These are phyloP conservation scores for Neurospora pannonica DNA, from an alignment of 495 filamentous ascomycete genomes.

Conservation along the genomic window DNA sequence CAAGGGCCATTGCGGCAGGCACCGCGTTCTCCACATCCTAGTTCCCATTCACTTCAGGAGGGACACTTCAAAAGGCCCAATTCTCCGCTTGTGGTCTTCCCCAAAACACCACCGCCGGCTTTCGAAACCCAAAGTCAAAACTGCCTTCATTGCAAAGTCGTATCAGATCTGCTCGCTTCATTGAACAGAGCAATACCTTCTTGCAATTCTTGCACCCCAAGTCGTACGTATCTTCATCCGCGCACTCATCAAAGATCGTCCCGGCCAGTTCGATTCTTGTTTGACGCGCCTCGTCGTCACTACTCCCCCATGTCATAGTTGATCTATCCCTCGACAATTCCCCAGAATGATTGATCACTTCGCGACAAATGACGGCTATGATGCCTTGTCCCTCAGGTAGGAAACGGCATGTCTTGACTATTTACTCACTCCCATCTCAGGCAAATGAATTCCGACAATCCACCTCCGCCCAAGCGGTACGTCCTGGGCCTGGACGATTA, in stretches of 20 bases:
- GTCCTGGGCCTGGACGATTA: background rate
- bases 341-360: background rate
- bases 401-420: background rate
- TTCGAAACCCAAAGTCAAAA: background rate
- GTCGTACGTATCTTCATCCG: background rate
- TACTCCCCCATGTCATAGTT: background rate
- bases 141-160: background rate
- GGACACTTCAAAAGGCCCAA: background rate
- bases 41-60: background rate
- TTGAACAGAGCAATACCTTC: background rate
- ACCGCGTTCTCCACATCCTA: background rate
- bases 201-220: background rate
- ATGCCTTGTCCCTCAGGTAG: background rate
- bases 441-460: background rate
- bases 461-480: background rate
- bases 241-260: background rate
- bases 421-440: background rate
- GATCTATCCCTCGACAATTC: background rate
- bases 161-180: background rate
- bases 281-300: background rate
- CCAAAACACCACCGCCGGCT: background rate
- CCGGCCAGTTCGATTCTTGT: background rate
- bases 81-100: background rate
- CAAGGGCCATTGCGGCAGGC: background rate
- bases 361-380: background rate